Conservation (phyloP, 1,284 basidiomycete genomes). For the Microstroma glucosiphilum region DNA sequence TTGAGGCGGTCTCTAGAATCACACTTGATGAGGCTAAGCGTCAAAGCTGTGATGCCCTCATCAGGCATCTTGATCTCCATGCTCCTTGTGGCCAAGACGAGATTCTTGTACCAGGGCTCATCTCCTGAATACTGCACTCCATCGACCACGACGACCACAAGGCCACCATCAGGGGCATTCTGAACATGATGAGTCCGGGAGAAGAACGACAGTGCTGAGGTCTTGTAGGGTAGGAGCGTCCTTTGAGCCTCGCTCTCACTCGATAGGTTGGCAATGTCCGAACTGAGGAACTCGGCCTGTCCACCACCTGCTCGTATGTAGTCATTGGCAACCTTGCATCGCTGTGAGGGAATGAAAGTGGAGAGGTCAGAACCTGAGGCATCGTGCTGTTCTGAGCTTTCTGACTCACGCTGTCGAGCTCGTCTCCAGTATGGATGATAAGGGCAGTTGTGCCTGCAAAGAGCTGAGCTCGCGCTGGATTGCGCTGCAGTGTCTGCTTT, state of each 20-base stretch:
- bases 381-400: too few relatives aligned
- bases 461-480: conserved; percentile 23
- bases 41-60: conserved; percentile 23
- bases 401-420: neutral
- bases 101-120: conserved; percentile 1
- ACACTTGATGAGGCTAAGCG: conserved; percentile 19
- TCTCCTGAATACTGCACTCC: neutral
- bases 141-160: conserved; percentile 20
- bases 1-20: conserved; percentile 9
- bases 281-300: neutral
- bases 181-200: conserved; percentile 19
- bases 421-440: conserved; percentile 13
- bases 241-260: neutral
- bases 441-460: conserved; percentile 30
- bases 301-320: neutral
- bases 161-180: conserved; percentile 29
- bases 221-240: conserved; percentile 28
- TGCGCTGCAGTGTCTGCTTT: conserved; percentile 13
- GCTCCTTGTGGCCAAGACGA: neutral
- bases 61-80: conserved; percentile 1
- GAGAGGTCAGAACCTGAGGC: too few relatives aligned
- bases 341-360: too few relatives aligned
- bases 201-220: conserved; percentile 22
- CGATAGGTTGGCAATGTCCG: neutral
- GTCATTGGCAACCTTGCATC: neutral